Base-by-base conservation (phyloP, 2,329 filamentous ascomycete genomes). In the Hypomyces rosellus region DNA sequence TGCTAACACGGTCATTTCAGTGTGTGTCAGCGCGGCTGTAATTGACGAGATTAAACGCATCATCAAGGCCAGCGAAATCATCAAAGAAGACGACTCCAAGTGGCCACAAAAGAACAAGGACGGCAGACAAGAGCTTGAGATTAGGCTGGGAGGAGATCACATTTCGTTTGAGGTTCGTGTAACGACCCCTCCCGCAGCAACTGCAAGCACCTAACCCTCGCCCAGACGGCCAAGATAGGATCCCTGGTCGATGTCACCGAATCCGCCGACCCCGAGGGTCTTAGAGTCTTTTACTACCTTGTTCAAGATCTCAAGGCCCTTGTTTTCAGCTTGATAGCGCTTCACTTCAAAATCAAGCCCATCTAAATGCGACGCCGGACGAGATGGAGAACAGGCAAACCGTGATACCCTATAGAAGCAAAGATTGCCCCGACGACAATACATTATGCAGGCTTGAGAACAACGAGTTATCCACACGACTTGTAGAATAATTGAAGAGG, bases 91-190 rank as follows among this genome's bases (percentile, higher is more conserved):
- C 65, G 93, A 99, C 68, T 88, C 85, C 22, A 96, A 96, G 68
- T 99, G 93, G 93, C 93, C 93, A 1, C 89, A 95, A 69, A 99
- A 97, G 81, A 99, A 99, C 74, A 97, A 97, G 73, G 93, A 99
- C 62, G 93, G 93, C 34, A 83, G 92, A 56, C 93, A 99, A 68
- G 93, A 99, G 72, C 77, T 99, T 44, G 93, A 99, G 70, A 96
- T 99, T 52, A 81, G 91, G 45, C 68, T 99, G 50, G 93, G 92
- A 39, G 93, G 87, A 62, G 93, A 99, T 57, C 92, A 97, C 68
- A 97, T 99, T 60, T 95, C 90, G 1, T 99, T 99, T 59, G 93
- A 99, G 85, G 91, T 91, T 69, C 55, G 76, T 62, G 51, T 1
- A 5, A 14, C 6, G 44, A 12, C 12, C 30, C 3, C 22, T 3